phyloP scores from a whole-genome alignment of 371 early-diverging fungal genomes.

The Mucor irregularis region DNA sequence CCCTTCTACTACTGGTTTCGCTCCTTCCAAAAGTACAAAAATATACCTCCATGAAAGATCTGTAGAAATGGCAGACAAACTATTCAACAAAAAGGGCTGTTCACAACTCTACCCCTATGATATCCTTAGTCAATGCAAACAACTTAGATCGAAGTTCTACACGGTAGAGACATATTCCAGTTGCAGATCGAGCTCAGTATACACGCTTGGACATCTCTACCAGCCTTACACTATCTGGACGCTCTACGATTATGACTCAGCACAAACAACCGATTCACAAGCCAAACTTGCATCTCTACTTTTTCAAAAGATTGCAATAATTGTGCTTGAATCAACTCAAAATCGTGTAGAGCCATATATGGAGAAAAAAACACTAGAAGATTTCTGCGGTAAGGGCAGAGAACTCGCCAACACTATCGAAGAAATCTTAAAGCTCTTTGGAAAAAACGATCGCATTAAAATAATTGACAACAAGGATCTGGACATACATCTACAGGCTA shows the following conservation, averaged over 20 bases:
- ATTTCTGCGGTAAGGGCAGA: conserved; percentile 7
- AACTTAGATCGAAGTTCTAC: conserved; percentile 11
- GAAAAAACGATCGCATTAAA: conserved; percentile 13
- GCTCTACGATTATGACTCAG: conserved; percentile 1
- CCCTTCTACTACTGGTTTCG: conserved; percentile 9
- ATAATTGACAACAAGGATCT: conserved; percentile 19
- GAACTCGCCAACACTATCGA: conserved; percentile 7
- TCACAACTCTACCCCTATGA: conserved; percentile 11
- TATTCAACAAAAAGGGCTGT: conserved; percentile 7
- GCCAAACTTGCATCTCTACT: not conserved
- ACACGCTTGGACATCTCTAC: conserved; percentile 9
- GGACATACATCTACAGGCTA: conserved; percentile 9
- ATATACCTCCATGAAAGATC: conserved; percentile 16
- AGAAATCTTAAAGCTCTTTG: conserved; percentile 16
- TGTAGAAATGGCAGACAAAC: conserved; percentile 1
- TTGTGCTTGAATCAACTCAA: no score
- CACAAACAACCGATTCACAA: conserved; percentile 10
- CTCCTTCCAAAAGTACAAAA: conserved; percentile 8
- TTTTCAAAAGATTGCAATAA: conserved; percentile 5
- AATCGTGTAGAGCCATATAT: conserved; percentile 3
- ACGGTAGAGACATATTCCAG: conserved; percentile 11
- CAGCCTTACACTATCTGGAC: conserved; percentile 17
- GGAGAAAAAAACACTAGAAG: conserved; percentile 4
- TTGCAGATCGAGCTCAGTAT: conserved; percentile 9
- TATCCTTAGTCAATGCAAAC: conserved; percentile 5